Evolutionary conservation across 2,329 filamentous ascomycete genomes (phyloP), one percentile per base, ranked within the genome.

Genomic region (Chaetomiaceae sp.): DNA sequence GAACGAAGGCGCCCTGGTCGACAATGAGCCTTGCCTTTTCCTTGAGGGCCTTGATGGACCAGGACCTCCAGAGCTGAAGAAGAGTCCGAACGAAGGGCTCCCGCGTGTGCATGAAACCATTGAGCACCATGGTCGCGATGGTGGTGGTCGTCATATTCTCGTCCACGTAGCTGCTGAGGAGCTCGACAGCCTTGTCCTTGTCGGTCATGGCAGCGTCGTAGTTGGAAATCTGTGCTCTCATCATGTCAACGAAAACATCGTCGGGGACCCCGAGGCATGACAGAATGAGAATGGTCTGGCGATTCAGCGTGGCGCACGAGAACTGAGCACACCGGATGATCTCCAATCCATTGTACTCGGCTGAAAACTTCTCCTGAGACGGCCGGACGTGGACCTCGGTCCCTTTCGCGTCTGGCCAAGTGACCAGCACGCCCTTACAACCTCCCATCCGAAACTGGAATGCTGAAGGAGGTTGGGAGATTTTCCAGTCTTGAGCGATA

Each of bases 381-480:
- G 83, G 81, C 2, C 94, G 84, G 47, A 96, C 84, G 48, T 89
- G 84, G 0, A 97, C 80, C 53, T 91, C 82, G 27, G 78, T 80
- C 0, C 78, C 79, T 56, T 79, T 79, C 9, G 85, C 81, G 4
- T 85, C 78, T 0, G 87, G 82, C 70, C 89, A 92, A 4, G 90
- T 77, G 0, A 84, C 83, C 17, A 99, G 75, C 14, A 99, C 84
- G 0, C 94, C 94, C 71, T 99, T 99, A 71, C 85, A 91, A 1
- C 94, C 94, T 8, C 89, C 91, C 63, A 96, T 83, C 7, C 94
- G 88, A 64, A 97, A 96, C 63, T 99, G 94, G 60, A 89, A 92
- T 0, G 89, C 87, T 0, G 91, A 95, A 0, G 94, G 91, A 5
- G 82, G 73, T 4, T 78, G 71, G 19, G 76, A 71, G 27, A 91